These are phyloP conservation scores for Paramecium tetraurelia DNA, from an alignment of 73 alveolate genomes.

Conservation along the genomic window DNA sequence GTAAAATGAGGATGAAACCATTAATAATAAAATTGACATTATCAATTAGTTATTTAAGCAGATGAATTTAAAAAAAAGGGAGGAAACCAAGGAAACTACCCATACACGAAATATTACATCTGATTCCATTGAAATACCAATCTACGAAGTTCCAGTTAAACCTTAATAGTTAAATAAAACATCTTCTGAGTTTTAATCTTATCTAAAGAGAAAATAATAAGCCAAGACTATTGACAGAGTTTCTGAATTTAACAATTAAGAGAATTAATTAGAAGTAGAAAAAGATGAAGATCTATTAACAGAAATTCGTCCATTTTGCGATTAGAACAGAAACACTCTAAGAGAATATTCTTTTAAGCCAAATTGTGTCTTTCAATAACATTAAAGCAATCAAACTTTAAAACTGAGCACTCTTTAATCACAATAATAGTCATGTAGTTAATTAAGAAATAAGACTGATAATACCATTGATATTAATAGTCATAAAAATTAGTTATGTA, in stretches of 20 bases:
- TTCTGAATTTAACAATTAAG: not conserved
- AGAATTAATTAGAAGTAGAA: not conserved
- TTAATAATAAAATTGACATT: not conserved
- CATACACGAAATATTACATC: not conserved
- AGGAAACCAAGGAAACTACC: not conserved
- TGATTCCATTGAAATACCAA: not conserved
- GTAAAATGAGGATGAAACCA: not conserved
- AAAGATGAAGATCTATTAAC: conserved; percentile 3
- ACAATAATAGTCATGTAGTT: not conserved
- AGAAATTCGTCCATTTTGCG: not conserved
- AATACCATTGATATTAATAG: not conserved
- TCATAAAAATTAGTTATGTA: not conserved
- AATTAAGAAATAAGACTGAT: not conserved
- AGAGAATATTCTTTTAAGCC: not conserved
- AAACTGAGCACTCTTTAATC: not conserved
- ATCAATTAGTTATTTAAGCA: not conserved
- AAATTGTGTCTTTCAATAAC: not conserved
- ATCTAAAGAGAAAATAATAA: not conserved
- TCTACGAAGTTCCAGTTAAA: not conserved
- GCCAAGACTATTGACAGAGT: not conserved
- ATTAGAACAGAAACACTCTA: not conserved
- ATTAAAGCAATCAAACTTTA: not conserved
- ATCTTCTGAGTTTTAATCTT: not conserved
- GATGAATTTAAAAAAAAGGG: not conserved
- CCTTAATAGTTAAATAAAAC: not conserved